Evolutionary conservation across 495 filamentous ascomycete genomes (phyloP).

Genomic region (Acidomyces sp.): DNA sequence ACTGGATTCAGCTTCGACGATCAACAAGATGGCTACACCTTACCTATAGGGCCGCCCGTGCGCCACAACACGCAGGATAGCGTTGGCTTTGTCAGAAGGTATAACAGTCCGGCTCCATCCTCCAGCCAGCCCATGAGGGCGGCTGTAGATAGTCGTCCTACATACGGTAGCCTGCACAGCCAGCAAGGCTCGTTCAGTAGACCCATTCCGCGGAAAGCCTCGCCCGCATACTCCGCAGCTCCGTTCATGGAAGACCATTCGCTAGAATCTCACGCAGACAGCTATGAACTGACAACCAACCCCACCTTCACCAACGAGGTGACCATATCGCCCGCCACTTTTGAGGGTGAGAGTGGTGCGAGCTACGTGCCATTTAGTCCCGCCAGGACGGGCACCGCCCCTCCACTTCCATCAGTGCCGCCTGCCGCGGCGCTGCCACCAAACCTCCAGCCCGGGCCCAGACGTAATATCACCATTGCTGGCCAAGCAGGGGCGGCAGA

Average conservation of each 20-base stretch:
- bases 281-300: slow-evolving; percentile 21
- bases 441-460: not conserved
- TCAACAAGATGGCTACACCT: slow-evolving; percentile 3
- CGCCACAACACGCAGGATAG: slow-evolving; percentile 13
- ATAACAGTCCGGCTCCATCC: slow-evolving; percentile 11
- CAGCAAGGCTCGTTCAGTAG: slow-evolving; percentile 16
- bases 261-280: not conserved
- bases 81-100: too few species aligned
- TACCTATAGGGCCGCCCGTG: slow-evolving; percentile 2
- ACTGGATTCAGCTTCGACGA: slow-evolving; percentile 20
- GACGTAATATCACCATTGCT: slow-evolving; percentile 7
- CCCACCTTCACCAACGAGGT: slow-evolving; percentile 8
- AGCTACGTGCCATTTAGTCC: slow-evolving; percentile 22
- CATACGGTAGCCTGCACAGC: slow-evolving; percentile 12
- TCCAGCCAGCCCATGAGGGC: slow-evolving; percentile 1
- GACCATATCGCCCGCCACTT: too few species aligned
- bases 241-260: not conserved
- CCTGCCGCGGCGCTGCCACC: slow-evolving; percentile 7
- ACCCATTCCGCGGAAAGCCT: too few species aligned
- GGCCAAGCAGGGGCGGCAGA: not conserved
- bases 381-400: slow-evolving; percentile 1
- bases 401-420: too few species aligned
- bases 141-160: slow-evolving; percentile 1
- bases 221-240: too few species aligned
- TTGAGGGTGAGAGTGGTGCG: not conserved